phyloP scores from a whole-genome alignment of 345 rosid species.

The Sonneratia caseolaris region DNA sequence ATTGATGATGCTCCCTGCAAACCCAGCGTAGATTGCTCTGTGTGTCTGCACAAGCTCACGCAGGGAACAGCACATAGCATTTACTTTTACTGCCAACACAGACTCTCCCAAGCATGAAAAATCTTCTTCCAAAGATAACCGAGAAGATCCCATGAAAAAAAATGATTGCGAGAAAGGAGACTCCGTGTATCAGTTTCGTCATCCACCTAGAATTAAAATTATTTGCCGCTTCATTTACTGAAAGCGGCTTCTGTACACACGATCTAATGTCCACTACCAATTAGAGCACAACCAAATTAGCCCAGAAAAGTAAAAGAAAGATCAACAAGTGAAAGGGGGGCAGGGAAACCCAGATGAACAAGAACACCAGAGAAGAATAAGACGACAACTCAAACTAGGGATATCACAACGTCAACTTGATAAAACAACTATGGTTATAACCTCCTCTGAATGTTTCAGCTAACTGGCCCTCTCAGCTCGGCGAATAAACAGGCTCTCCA shows the following conservation, averaged over 20 bases:
- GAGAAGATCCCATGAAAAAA: no score
- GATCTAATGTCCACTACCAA: neutral
- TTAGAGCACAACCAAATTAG: neutral
- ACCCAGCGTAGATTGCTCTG: neutral
- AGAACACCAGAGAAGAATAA: neutral
- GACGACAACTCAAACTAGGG: neutral
- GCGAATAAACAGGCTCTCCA: conserved; percentile 9
- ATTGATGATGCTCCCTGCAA: neutral
- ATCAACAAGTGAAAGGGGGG: neutral
- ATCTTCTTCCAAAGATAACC: neutral
- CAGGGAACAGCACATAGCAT: conserved; percentile 3
- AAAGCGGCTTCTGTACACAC: conserved; percentile 1
- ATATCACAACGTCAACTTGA: neutral
- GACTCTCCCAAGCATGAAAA: neutral
- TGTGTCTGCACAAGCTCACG: neutral
- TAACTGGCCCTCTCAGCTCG: conserved; percentile 9
- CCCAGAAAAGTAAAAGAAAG: neutral
- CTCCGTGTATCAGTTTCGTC: neutral
- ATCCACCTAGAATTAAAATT: no score
- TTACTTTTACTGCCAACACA: neutral
- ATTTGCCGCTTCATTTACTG: neutral
- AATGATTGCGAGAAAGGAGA: neutral
- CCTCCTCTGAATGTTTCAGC: neutral
- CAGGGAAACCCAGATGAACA: neutral
- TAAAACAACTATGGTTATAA: neutral